Base-by-base conservation (phyloP, 352 stramenopile species). In the Thalassiosira hispida region DNA sequence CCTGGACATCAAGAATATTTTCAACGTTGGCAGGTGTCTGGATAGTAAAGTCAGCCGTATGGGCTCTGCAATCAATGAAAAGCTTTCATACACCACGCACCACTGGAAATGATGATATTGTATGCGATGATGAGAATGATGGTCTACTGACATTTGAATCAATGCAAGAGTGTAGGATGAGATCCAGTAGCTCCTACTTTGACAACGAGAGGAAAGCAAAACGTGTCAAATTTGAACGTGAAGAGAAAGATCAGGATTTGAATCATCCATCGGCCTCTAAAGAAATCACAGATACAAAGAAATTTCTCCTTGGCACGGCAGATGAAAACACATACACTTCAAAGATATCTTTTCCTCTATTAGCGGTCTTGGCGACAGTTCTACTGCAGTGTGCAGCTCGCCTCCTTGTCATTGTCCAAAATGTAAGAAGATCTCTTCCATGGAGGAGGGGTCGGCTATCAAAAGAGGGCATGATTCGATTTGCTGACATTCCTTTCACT, bases 401-500 rank as follows among this genome's bases (percentile, higher is more conserved):
- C 20, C 18, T 85, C 38, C 51, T 85, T 42, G 61, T 78, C 16
- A 55, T 85, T 33, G 38, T 62, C 22, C 77, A 85, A 40, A 85
- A 76, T 52, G 44, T 81, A 3, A 74, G 49, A 20, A 38, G 66
- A 33, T 56, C 49, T 56, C 67, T 79, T 64, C 22, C 20, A 33
- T 44, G 56, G 57, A 66, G 27, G 27, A 75, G 35, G 63, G 35
- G 38, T 12, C 20, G 18, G 67, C 33, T n/a, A 23, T 29, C 33
- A 52, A 38, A 33, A 20, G 42, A 56, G 20, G 56, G 49, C 18
- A 20, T 49, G 23, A 55, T 69, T 40, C 7, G 46, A 33, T 82
- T 82, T 73, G 47, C 53, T 44, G 55, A 81, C 40, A 76, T 72
- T 46, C 77, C 77, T 25, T 81, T 85, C 53, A 77, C 65, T n/a